These are phyloP conservation scores for Gossypium schwendimanii DNA, from an alignment of 441 rosid species.

Conservation along the genomic window DNA sequence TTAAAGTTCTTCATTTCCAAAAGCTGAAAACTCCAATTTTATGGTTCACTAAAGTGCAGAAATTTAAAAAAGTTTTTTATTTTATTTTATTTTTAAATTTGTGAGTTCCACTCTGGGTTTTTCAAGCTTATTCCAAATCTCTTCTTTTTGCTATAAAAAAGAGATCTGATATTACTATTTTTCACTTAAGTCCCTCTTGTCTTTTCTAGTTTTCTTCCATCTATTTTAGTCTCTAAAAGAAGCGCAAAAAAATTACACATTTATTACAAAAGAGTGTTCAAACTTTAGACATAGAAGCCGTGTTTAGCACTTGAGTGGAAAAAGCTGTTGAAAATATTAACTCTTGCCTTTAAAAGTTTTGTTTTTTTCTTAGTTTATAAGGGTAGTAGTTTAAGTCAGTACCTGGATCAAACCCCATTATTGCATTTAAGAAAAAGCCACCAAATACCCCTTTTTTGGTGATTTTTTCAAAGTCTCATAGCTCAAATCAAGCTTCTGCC, in stretches of 20 bases:
- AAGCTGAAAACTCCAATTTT: neutral
- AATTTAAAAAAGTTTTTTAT: neutral
- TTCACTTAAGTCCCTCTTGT: neutral
- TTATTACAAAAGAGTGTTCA: slow-evolving; percentile 2
- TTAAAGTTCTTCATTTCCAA: neutral
- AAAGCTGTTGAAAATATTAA: slow-evolving; percentile 1
- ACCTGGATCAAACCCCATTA: slow-evolving; percentile 8
- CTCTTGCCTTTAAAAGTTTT: neutral
- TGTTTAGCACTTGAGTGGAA: neutral
- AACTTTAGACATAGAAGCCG: neutral
- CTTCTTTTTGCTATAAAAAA: neutral
- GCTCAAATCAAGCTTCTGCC: neutral
- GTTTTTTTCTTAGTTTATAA: neutral
- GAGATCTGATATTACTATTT: neutral
- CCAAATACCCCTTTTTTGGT: neutral
- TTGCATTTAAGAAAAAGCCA: slow-evolving; percentile 7
- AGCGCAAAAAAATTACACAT: neutral
- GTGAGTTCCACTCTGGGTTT: neutral
- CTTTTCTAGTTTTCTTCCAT: neutral
- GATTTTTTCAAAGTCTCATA: neutral
- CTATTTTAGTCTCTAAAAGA: neutral
- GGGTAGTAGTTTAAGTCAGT: neutral
- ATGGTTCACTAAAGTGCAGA: neutral
- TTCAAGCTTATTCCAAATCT: neutral
- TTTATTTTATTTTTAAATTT: neutral